A percentile compares a stretch with the other conserved stretches of the same genome.
Evolutionary conservation across 805 yeast genomes (phyloP).

Genomic region (Jamesozyma gamospora): DNA sequence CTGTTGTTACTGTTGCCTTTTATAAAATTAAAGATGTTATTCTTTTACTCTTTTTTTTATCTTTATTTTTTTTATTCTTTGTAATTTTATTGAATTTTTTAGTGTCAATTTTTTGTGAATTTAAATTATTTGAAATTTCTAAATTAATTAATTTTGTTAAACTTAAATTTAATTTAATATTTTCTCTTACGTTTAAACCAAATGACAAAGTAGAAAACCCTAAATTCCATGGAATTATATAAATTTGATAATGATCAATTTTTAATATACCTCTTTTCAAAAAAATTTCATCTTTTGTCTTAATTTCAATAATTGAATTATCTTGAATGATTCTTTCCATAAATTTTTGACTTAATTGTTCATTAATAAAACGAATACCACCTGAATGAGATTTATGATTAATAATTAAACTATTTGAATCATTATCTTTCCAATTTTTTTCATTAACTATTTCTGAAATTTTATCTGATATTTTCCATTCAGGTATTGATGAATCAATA

Average conservation of each 20-base stretch:
- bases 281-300: neutral
- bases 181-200: constrained; percentile 16
- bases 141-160: constrained; percentile 10
- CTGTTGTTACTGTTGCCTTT: too few species aligned
- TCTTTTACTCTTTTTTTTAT: constrained; percentile 10
- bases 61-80: constrained; percentile 3
- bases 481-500: constrained; percentile 54
- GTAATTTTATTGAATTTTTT: neutral
- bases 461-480: constrained; percentile 44
- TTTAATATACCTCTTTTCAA: constrained; percentile 15
- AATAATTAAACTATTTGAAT: constrained; percentile 13
- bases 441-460: constrained; percentile 32
- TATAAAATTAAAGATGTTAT: constrained; percentile 6
- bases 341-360: constrained; percentile 9
- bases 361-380: constrained; percentile 17
- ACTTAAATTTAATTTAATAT: constrained; percentile 14
- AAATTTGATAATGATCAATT: constrained; percentile 13
- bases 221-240: constrained; percentile 16
- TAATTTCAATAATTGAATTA: neutral
- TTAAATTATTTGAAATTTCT: constrained; percentile 2
- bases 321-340: constrained; percentile 3
- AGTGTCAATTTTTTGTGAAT: neutral
- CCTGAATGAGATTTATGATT: constrained; percentile 23
- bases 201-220: constrained; percentile 17
- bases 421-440: constrained; percentile 15